These are phyloP conservation scores for Penicillium sp. DNA, from an alignment of 2,329 filamentous ascomycete genomes.

Conservation along the genomic window DNA sequence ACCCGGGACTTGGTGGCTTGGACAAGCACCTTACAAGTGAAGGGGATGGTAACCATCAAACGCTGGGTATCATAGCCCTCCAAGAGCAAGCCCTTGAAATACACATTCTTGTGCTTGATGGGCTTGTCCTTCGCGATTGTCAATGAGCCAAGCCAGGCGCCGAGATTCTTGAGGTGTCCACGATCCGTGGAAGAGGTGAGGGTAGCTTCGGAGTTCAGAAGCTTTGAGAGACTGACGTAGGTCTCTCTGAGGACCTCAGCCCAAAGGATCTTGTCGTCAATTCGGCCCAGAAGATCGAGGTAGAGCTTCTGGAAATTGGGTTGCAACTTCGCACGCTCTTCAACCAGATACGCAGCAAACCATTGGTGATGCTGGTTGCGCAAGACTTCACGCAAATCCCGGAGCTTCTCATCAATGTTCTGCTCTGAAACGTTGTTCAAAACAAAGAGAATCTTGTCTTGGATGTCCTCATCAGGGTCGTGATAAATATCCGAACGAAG, in stretches of 20 bases:
- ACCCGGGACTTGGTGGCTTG: slow-evolving; percentile 85
- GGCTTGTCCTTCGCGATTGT: slow-evolving; percentile 93
- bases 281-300: slow-evolving; percentile 82
- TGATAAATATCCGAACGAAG: slow-evolving; percentile 70
- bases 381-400: slow-evolving; percentile 78
- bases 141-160: slow-evolving; percentile 88
- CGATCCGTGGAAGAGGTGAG: slow-evolving; percentile 84
- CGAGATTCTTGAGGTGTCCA: slow-evolving; percentile 89
- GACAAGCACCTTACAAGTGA: slow-evolving; percentile 92
- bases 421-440: slow-evolving; percentile 94
- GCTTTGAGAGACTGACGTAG: slow-evolving; percentile 80
- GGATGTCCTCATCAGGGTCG: slow-evolving; percentile 81
- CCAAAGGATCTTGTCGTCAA: slow-evolving; percentile 80
- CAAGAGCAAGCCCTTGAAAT: slow-evolving; percentile 92
- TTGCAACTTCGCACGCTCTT: slow-evolving; percentile 95
- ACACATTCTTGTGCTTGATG: slow-evolving; percentile 94
- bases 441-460: slow-evolving; percentile 93
- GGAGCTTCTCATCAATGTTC: slow-evolving; percentile 83
- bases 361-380: slow-evolving; percentile 86
- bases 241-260: slow-evolving; percentile 91
- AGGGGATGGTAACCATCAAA: slow-evolving; percentile 90
- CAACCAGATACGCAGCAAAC: slow-evolving; percentile 95
- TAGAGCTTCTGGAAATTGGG: slow-evolving; percentile 96
- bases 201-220: slow-evolving; percentile 89
- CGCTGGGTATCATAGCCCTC: slow-evolving; percentile 94